Base-by-base conservation (phyloP, 148 eudicot genomes). In the Chenopodium suecicum region DNA sequence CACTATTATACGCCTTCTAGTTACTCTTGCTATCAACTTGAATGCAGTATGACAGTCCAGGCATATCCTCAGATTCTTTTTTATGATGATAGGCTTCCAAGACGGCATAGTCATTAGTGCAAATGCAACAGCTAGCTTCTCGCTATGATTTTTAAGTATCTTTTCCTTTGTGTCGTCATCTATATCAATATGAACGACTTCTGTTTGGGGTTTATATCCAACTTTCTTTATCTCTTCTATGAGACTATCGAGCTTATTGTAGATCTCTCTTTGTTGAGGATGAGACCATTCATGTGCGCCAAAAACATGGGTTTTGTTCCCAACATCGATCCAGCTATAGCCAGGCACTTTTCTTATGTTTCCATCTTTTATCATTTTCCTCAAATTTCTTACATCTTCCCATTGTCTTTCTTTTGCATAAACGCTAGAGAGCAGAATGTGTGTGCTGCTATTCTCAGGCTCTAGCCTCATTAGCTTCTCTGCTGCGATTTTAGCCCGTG, bases 261-360 rank as follows among this genome's bases (percentile, higher is more conserved):
- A 84, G 44, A 87, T 87, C 65, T 86, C 75, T 2, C 52, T 69
- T 32, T 82, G 73, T 58, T 78, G 81, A 78, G 86, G 86, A 78
- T 91, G 89, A 79, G 84, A 81, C 78, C 88, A 82, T 78, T 88
- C 89, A 72, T 86, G 86, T 29, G 85, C 88, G 22, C 87, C 91
- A 64, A 88, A 89, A 64, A 86, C 87, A 85, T 89, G 88, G 27
- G 89, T 87, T 81, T 81, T 87, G 82, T 85, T 84, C 44, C 85
- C 87, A 10, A 86, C 75, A 78, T 91, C 90, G 47, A 91, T 84
- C 94, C 90, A 89, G 73, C 91, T 91, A 44, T 86, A 85, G 22
- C 94, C 94, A 12, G 94, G 88, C 46, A 86, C 69, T 80, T 91
- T 91, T 79, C 80, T 87, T 32, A 84, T 44, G 79, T 84, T 86